Evolutionary conservation across 225 moss, liverwort and hornwort species (phyloP), one percentile per base, ranked within the genome.

Genomic region (Antitrichia curtipendula): DNA sequence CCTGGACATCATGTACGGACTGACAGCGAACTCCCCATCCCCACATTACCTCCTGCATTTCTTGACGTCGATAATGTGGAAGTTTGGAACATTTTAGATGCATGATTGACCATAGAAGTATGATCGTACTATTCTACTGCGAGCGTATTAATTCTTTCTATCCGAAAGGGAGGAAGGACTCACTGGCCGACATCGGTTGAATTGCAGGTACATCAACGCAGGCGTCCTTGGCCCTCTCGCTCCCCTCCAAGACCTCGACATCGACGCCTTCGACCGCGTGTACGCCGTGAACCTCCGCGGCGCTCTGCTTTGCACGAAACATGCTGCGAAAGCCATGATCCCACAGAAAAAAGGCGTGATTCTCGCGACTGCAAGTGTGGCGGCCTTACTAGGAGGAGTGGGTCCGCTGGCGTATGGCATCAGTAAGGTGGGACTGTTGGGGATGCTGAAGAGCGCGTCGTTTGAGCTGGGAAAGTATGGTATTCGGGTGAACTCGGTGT

Each of bases 1-100:
- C 16, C 87, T 93, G 15, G 91, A 94, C 88, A 89, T 94, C 56
- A 90, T 92, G 78, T 91, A 89, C 54, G 69, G 87, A 90, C 74
- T 92, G 85, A 13, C 75, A 34, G 21, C 24, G 3, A 52, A 53
- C 38, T 77, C 53, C n/a, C 38, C 78, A 56, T 38, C 4, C 13
- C 49, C 49, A 12, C 57, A 78, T 25, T 3, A 15, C n/a, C 27
- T 57, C 38, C 18, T 57, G 17, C 27, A 40, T 57, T 38, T 40
- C 78, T 10, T 57, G 78, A 38, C 5, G 18, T 57, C 28, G 28
- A 57, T 17, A 40, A 27, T 78, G 27, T 40, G 78, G 28, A 57
- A 78, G 38, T 12, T 40, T 27, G 38, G 57, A 78, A 16, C 56
- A 27, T 11, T 17, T 17, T 9, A 57, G 57, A n/a, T n/a, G n/a